Evolutionary conservation across 2,329 filamentous ascomycete genomes (phyloP).

Genomic region (Teratosphaeria viscida): DNA sequence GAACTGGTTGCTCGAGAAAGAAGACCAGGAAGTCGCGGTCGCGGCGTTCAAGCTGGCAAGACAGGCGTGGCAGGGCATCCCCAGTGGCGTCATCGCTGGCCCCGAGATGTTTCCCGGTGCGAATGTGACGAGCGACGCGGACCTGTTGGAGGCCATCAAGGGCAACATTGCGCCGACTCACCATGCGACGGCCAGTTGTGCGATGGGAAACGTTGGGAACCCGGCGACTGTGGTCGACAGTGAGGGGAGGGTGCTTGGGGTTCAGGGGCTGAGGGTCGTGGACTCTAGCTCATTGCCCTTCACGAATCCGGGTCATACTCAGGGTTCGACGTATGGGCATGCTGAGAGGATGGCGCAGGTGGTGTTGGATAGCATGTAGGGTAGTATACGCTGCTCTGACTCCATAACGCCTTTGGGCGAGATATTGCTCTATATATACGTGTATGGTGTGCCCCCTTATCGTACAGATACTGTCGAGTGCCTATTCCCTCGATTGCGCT

Average conservation of each 20-base stretch:
- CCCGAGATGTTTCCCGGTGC: constrained; percentile 5
- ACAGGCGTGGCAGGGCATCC: neutral
- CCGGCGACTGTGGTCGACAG: constrained; percentile 5
- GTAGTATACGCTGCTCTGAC: neutral
- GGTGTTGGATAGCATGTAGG: neutral
- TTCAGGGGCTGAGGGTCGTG: constrained; percentile 9
- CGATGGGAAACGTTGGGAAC: neutral
- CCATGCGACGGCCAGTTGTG: constrained; percentile 3
- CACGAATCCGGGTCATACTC: neutral
- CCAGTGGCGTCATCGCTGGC: neutral
- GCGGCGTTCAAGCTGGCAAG: neutral
- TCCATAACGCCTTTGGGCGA: neutral
- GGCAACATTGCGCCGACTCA: constrained; percentile 4
- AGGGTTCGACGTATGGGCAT: neutral
- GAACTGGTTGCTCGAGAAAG: constrained; percentile 26
- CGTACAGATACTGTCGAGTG: neutral
- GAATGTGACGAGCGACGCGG: constrained; percentile 5
- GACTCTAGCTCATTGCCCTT: constrained; percentile 9
- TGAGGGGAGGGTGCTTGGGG: constrained; percentile 7
- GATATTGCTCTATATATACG: neutral
- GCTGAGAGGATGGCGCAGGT: neutral
- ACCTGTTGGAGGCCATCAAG: constrained; percentile 7
- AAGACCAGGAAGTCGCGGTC: constrained; percentile 26
- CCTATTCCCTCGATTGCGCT: neutral
- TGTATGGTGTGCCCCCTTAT: neutral